Evolutionary conservation across 345 rosid species (phyloP).

Genomic region (Conringia planisiliqua): DNA sequence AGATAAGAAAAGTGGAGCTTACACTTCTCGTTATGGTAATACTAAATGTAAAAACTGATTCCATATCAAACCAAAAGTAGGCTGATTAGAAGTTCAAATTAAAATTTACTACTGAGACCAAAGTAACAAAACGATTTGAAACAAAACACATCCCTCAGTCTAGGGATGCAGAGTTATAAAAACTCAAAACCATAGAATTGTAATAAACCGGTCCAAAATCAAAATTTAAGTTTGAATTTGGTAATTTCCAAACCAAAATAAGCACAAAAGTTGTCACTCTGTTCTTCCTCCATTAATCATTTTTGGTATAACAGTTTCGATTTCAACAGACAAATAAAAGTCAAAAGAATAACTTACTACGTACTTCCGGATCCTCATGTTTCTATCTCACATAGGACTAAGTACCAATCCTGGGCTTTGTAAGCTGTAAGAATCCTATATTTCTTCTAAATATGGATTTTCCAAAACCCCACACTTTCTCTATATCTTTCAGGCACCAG

Average conservation of each 20-base stretch:
- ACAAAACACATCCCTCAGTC: neutral
- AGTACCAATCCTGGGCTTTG: neutral
- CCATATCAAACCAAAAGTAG: neutral
- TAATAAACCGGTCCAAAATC: neutral
- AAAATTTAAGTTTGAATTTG: neutral
- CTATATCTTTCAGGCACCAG: constrained; percentile 1
- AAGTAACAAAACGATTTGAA: neutral
- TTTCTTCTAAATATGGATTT: constrained; percentile 9
- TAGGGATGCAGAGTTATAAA: neutral
- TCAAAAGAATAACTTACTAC: constrained; percentile 7
- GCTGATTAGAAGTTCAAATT: neutral
- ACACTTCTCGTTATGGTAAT: neutral
- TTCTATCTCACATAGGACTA: constrained; percentile 14
- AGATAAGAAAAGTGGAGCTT: neutral
- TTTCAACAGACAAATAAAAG: neutral
- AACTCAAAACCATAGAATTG: neutral
- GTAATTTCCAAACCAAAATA: neutral
- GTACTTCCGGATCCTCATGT: constrained; percentile 5
- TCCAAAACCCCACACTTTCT: neutral
- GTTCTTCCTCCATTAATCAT: constrained; percentile 13
- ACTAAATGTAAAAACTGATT: neutral
- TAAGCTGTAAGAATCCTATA: neutral
- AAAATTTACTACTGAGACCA: neutral
- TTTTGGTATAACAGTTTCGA: neutral
- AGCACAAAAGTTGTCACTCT: neutral